A percentile compares a stretch with the other conserved stretches of the same genome.
Conservation (phyloP, 1,284 basidiomycete genomes). For the Cryptococcus neoformans region DNA sequence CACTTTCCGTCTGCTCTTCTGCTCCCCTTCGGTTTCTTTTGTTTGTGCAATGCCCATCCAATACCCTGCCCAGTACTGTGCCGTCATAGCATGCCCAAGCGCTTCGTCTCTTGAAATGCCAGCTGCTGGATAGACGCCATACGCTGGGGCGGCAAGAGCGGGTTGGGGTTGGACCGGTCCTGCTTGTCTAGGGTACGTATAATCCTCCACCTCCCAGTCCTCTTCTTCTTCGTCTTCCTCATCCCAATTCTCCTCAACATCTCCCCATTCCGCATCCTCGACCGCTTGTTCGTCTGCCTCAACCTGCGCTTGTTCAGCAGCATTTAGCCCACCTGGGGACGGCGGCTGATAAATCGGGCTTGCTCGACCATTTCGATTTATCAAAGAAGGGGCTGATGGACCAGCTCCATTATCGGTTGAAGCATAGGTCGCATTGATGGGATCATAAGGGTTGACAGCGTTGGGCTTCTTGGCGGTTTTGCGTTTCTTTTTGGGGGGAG, state of each 20-base stretch:
- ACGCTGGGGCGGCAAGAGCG: constrained; percentile 1
- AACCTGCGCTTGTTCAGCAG: constrained; percentile 12
- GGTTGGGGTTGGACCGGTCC: background rate
- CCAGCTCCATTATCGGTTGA: background rate
- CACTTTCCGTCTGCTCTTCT: background rate
- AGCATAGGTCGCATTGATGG: background rate
- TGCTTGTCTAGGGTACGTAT: background rate
- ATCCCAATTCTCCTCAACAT: constrained; percentile 27
- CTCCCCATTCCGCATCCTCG: constrained; percentile 12
- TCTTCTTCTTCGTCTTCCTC: constrained; percentile 9
- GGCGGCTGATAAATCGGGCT: constrained; percentile 22
- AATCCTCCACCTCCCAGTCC: background rate
- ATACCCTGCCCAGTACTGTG: constrained; percentile 48
- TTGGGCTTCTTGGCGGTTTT: background rate
- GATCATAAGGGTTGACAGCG: background rate
- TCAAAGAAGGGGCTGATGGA: background rate
- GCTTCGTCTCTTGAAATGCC: constrained; percentile 26
- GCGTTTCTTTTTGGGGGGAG: constrained; percentile 1
- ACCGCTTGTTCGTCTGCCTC: constrained; percentile 17
- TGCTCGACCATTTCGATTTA: background rate
- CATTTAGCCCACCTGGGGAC: constrained; percentile 16
- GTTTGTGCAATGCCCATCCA: constrained; percentile 46
- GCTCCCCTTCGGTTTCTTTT: background rate
- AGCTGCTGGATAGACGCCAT: constrained; percentile 12
- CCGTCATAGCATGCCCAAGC: constrained; percentile 39